Evolutionary conservation across 2,329 filamentous ascomycete genomes (phyloP), one percentile per base, ranked within the genome.

Genomic region (Sclerotinia sclerotiorum): DNA sequence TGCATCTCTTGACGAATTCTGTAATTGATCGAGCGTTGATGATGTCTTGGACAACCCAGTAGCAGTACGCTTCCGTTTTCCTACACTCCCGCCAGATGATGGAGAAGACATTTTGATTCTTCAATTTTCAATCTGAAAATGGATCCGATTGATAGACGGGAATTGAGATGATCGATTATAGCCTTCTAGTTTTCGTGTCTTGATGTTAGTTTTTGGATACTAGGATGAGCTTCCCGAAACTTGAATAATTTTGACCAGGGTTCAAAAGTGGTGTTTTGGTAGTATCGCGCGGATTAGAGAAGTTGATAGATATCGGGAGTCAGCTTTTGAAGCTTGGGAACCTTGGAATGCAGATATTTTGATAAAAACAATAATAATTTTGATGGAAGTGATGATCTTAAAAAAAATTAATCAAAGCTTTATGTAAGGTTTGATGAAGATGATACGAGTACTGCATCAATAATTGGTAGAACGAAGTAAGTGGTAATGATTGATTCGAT

Each of bases 31-130:
- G 67, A 87, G 84, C 69, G 85, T 81, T 73, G 81, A 77, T 70
- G 82, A 77, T 73, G 83, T 80, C 70, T 84, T 81, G 64, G 81
- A 79, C 72, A 83, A 79, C 27, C 82, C 80, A 70, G 84, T 85
- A 69, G 82, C 68, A 68, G 85, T 86, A 79, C 94, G 89, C 86
- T 97, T 97, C 80, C 94, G 90, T 84, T 97, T 97, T 75, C 84
- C 85, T 35, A 69, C 73, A 63, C 70, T 72, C 61, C 75, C 74
- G n/a, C 73, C 69, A 15, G 77, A 79, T 58, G 77, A 77, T 55
- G 78, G 77, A 32, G 78, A 79, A 66, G 78, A 78, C 76, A 78
- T 79, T 44, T 60, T 69, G 49, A 27, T 7, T 27, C 39, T 56
- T 61, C 62, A 35, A 67, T 11, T 42, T 49, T 48, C 54, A 55